Conservation (phyloP, 805 yeast species). For the Ogataea wickerhamii region DNA sequence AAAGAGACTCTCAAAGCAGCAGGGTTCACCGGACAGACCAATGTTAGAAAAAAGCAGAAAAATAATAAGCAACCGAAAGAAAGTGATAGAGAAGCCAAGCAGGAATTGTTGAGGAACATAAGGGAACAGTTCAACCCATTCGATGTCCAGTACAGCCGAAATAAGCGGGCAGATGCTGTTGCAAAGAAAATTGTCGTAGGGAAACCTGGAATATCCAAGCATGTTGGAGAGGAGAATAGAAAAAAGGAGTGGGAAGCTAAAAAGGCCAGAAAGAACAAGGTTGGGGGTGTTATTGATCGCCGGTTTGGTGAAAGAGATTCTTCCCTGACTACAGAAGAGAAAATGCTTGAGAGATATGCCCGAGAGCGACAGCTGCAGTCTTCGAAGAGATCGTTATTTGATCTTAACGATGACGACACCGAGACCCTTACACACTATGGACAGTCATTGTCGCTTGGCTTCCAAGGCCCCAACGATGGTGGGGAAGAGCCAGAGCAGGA, state of each 20-base stretch:
- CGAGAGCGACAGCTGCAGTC: slow-evolving; percentile 70
- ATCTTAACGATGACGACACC: slow-evolving; percentile 61
- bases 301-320: slow-evolving; percentile 87
- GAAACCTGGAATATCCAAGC: slow-evolving; percentile 66
- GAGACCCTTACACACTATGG: slow-evolving; percentile 78
- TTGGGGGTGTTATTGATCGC: slow-evolving; percentile 77
- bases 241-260: slow-evolving; percentile 60
- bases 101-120: slow-evolving; percentile 52
- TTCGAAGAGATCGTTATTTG: slow-evolving; percentile 59
- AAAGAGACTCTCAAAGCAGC: slow-evolving; percentile 72
- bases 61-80: slow-evolving; percentile 57
- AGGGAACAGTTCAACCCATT: slow-evolving; percentile 88
- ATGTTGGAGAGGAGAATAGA: slow-evolving; percentile 63
- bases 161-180: slow-evolving; percentile 51
- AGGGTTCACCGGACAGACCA: slow-evolving; percentile 86
- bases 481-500: slow-evolving; percentile 42
- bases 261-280: slow-evolving; percentile 59
- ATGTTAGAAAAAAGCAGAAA: slow-evolving; percentile 53
- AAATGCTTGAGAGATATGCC: slow-evolving; percentile 92
- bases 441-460: slow-evolving; percentile 54
- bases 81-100: slow-evolving; percentile 66
- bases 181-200: slow-evolving; percentile 52
- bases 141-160: slow-evolving; percentile 68
- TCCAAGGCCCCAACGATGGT: slow-evolving; percentile 40
- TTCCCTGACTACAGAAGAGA: slow-evolving; percentile 77